Evolutionary conservation across 2,329 filamentous ascomycete species (phyloP), one percentile per base, ranked within the genome.

Genomic region (Stachybotrys echinatus): DNA sequence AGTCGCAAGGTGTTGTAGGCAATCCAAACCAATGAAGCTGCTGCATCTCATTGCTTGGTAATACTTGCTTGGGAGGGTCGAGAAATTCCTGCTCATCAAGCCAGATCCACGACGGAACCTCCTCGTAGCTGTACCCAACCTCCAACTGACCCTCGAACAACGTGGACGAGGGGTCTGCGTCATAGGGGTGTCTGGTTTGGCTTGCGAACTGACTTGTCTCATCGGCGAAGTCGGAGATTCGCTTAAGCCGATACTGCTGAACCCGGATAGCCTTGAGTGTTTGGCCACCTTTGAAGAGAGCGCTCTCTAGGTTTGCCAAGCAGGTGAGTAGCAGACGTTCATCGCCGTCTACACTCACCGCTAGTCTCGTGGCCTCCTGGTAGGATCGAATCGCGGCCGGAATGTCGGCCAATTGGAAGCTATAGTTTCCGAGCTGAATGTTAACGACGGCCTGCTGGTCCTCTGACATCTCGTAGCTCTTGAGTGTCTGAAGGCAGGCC

Each of bases 281-380:
- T 46, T 54, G 54, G 48, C 60, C 54, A 23, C 53, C 48, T 45
- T 57, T 59, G 44, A 50, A 54, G 19, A 65, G 51, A 4, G 62
- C 57, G 10, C 51, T 60, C 47, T 68, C 65, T 20, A 68, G 55
- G 49, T 68, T 68, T 17, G 63, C 61, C n/a, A 68, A 52, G n/a
- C 63, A 64, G 5, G 62, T 62, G 45, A 61, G 56, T 18, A 63
- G 54, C 14, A 66, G 54, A 20, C 65, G 61, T 53, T 66, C 64
- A 46, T 68, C 65, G 10, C 58, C 60, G 38, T 62, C 61, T 18
- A 57, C 53, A 14, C 55, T 53, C 3, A 62, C 45, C 7, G 62
- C 62, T 17, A 67, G 56, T 4, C 55, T 55, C 5, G 60, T 61
- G 14, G 65, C 65, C 47, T 63, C 55, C 23, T 61, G 55, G 44